A percentile compares a stretch with the other conserved stretches of the same genome.
Conservation (phyloP, 306 rosid species). For the Quercus mongolica region DNA sequence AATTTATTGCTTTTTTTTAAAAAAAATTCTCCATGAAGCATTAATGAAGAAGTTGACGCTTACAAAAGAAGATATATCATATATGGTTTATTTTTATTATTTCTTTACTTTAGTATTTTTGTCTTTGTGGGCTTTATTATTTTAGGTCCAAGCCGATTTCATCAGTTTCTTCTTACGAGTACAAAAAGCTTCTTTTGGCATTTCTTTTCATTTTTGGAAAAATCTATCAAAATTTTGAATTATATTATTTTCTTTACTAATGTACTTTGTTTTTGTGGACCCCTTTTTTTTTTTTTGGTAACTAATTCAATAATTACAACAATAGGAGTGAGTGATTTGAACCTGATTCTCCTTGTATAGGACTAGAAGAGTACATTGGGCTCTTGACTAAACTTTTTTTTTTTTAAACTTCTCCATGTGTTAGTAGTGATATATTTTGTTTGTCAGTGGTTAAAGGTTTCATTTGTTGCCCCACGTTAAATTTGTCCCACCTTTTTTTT, state of each 20-base stretch:
- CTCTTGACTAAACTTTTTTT: too few species aligned
- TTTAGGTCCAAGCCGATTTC: not conserved
- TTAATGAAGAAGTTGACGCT: not conserved
- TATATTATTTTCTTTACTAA: not conserved
- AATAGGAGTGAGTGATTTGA: too few species aligned
- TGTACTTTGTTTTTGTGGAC: too few species aligned
- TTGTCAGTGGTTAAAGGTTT: not conserved
- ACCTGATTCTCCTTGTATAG: too few species aligned
- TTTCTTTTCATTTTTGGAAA: not conserved
- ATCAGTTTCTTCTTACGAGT: too few species aligned
- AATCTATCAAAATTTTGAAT: not conserved
- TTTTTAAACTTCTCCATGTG: not conserved
- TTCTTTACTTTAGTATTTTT: too few species aligned
- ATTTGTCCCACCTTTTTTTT: too few species aligned
- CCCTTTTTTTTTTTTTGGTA: too few species aligned
- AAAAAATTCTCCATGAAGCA: not conserved
- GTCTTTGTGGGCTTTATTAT: not conserved
- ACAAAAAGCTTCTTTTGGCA: not conserved
- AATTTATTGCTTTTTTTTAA: not conserved
- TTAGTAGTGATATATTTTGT: not conserved
- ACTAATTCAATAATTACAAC: too few species aligned
- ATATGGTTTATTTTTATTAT: too few species aligned
- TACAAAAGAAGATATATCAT: not conserved
- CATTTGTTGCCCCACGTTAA: too few species aligned
- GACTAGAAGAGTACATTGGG: too few species aligned